These are phyloP conservation scores for Pseudogymnoascus verrucosus DNA, from an alignment of 2,329 filamentous ascomycete genomes.

Conservation along the genomic window DNA sequence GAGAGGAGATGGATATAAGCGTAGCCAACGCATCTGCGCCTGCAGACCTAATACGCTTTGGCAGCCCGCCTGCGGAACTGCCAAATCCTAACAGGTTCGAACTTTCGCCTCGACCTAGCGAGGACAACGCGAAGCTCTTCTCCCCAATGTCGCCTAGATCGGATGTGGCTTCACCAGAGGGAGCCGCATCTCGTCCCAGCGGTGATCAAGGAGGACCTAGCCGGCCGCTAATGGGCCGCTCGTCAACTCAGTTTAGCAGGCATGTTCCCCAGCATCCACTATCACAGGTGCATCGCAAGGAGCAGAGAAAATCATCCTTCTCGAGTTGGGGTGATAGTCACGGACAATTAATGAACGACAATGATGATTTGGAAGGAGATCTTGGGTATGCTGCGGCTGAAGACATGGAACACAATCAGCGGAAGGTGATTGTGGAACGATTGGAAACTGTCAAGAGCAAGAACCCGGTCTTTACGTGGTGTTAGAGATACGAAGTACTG, in stretches of 20 bases:
- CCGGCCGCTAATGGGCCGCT: conserved; percentile 20
- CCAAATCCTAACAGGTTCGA: conserved; percentile 72
- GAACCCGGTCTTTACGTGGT: conserved; percentile 97
- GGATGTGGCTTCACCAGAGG: not conserved
- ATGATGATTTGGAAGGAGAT: conserved; percentile 82
- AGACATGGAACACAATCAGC: conserved; percentile 82
- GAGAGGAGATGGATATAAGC: conserved; percentile 92
- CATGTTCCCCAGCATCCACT: conserved; percentile 25
- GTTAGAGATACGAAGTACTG: conserved; percentile 41
- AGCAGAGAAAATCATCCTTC: conserved; percentile 31
- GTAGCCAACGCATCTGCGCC: conserved; percentile 54
- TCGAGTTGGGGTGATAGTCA: conserved; percentile 22
- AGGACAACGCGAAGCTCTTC: conserved; percentile 18
- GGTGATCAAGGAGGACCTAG: conserved; percentile 11
- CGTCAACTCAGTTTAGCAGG: conserved; percentile 27
- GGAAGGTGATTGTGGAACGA: conserved; percentile 94
- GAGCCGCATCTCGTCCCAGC: conserved; percentile 12
- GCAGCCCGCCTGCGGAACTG: conserved; percentile 49
- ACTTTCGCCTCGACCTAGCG: conserved; percentile 36
- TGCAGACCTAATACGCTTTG: conserved; percentile 55
- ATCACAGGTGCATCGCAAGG: conserved; percentile 13
- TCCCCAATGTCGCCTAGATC: conserved; percentile 18
- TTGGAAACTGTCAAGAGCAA: conserved; percentile 91
- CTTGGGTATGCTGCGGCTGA: conserved; percentile 90
- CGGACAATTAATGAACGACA: conserved; percentile 42